Conservation (phyloP, 164 flowering plant species). For the Echeveria elegans region DNA sequence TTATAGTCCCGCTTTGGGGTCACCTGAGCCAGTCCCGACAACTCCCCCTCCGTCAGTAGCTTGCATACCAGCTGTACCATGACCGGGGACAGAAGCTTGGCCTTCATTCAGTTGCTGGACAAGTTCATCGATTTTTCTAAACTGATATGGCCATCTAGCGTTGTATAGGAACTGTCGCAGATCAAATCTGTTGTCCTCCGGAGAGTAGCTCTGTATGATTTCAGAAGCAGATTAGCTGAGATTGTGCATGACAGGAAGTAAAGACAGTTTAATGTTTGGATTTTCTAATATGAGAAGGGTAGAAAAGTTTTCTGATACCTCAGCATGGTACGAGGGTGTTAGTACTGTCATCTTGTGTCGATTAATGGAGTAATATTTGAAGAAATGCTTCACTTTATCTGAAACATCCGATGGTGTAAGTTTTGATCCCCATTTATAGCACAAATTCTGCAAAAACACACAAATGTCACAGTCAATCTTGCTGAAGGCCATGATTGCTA, state of each 20-base stretch:
- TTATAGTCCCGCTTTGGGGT: slow-evolving; percentile 54
- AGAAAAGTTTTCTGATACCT: slow-evolving; percentile 33
- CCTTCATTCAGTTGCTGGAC: slow-evolving; percentile 41
- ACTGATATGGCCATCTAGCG: slow-evolving; percentile 89
- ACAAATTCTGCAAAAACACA: slow-evolving; percentile 52
- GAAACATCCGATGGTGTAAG: slow-evolving; percentile 65
- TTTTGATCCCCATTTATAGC: slow-evolving; percentile 73
- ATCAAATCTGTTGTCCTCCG: slow-evolving; percentile 92
- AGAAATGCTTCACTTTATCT: slow-evolving; percentile 88
- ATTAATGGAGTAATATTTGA: slow-evolving; percentile 92
- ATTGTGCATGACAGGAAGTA: not conserved
- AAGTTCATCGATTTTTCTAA: slow-evolving; percentile 85
- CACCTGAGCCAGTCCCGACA: slow-evolving; percentile 66
- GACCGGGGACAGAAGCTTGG: slow-evolving; percentile 21
- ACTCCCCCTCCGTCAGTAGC: slow-evolving; percentile 72
- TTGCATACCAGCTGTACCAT: slow-evolving; percentile 15
- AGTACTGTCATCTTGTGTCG: slow-evolving; percentile 95
- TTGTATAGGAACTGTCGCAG: slow-evolving; percentile 91
- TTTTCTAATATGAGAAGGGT: too few relatives aligned
- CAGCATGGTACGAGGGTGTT: slow-evolving; percentile 95
- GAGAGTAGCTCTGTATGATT: slow-evolving; percentile 81
- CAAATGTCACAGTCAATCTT: not conserved
- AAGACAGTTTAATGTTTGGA: not conserved
- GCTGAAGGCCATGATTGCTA: too few relatives aligned
- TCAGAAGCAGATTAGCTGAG: not conserved